A percentile compares a stretch with the other conserved stretches of the same genome.
These are phyloP conservation scores for Fusarium pilosicola DNA, from an alignment of 2,329 filamentous ascomycete species.

Conservation along the genomic window DNA sequence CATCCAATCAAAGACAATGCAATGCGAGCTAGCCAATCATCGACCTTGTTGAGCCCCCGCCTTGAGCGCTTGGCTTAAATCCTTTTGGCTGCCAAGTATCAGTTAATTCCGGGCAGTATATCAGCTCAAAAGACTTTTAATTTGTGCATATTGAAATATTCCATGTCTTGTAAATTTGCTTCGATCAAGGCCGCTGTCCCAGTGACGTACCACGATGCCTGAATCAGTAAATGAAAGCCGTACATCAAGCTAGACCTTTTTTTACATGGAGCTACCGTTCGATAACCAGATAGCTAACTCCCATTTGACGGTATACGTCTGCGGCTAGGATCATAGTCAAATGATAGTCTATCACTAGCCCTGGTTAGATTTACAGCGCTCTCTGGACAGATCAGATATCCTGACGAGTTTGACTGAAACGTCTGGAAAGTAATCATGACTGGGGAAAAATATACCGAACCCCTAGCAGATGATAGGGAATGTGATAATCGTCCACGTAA, in stretches of 20 bases:
- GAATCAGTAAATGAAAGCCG: no score
- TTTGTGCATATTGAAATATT: fast-evolving
- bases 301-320: not conserved
- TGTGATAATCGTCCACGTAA: fast-evolving
- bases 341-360: not conserved
- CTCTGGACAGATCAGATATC: not conserved
- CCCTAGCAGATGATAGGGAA: not conserved
- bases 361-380: fast-evolving
- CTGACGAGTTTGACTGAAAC: not conserved
- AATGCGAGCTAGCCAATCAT: conserved; percentile 3
- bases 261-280: not conserved
- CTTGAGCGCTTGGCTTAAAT: not conserved
- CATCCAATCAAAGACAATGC: not conserved
- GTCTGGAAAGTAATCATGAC: fast-evolving
- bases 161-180: no score
- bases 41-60: fast-evolving
- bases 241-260: no score
- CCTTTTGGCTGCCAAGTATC: not conserved
- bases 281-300: fast-evolving
- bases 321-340: not conserved
- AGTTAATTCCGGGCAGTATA: not conserved
- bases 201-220: fast-evolving
- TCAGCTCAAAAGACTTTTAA: fast-evolving
- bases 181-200: fast-evolving
- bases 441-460: fast-evolving